Conservation (phyloP, 2,329 filamentous ascomycete species). For the Cladophialophora carrionii region DNA sequence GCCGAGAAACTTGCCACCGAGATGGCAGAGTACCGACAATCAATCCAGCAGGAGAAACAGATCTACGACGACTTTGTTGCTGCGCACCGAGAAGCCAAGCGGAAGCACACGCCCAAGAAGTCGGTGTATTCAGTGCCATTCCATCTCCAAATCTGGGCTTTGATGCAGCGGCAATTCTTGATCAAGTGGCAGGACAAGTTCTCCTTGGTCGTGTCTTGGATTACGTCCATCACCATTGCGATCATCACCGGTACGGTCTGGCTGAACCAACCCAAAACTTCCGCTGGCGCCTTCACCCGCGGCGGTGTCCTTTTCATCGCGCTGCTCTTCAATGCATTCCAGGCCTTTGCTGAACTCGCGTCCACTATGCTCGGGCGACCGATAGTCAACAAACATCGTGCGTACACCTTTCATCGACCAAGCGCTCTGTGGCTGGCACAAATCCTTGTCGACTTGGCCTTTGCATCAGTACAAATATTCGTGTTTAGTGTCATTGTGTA, state of each 20-base stretch:
- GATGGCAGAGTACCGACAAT: slow-evolving; percentile 70
- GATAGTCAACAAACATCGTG: slow-evolving; percentile 81
- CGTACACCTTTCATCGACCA: slow-evolving; percentile 80
- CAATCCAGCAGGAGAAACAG: slow-evolving; percentile 65
- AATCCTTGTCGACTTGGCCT: slow-evolving; percentile 68
- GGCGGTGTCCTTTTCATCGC: slow-evolving; percentile 80
- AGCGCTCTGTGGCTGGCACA: slow-evolving; percentile 83
- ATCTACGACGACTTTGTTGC: slow-evolving; percentile 74
- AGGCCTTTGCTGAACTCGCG: slow-evolving; percentile 77
- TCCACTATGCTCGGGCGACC: slow-evolving; percentile 74
- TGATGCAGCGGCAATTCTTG: slow-evolving; percentile 81
- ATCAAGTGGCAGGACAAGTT: slow-evolving; percentile 87
- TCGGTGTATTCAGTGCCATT: slow-evolving; percentile 85
- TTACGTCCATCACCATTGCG: slow-evolving; percentile 70
- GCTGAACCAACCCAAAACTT: slow-evolving; percentile 66
- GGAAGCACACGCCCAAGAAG: slow-evolving; percentile 68
- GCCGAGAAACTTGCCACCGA: slow-evolving; percentile 63
- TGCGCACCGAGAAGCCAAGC: slow-evolving; percentile 78
- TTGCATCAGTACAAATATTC: slow-evolving; percentile 70
- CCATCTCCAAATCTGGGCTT: slow-evolving; percentile 77
- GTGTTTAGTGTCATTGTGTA: slow-evolving; percentile 76
- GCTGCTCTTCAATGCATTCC: slow-evolving; percentile 84
- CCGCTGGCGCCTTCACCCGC: slow-evolving; percentile 74
- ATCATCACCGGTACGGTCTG: slow-evolving; percentile 81
- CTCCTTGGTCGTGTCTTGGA: slow-evolving; percentile 73